Conservation (phyloP, 2,329 filamentous ascomycete genomes). For the Trichoderma sp. region DNA sequence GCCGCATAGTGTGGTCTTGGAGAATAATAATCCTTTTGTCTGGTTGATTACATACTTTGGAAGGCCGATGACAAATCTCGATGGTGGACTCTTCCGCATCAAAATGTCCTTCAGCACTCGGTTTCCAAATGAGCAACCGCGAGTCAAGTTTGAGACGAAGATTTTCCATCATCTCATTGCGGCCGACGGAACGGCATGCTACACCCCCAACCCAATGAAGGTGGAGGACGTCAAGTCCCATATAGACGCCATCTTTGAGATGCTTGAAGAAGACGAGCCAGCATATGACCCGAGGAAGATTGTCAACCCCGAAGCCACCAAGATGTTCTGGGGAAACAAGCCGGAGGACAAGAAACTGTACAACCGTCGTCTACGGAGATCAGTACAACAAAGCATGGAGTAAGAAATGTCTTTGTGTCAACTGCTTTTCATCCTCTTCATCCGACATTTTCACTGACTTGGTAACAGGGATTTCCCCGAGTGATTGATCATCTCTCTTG, state of each 20-base stretch:
- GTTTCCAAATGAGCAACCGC: conserved; percentile 85
- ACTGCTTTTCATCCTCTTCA: background rate
- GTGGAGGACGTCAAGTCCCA: conserved; percentile 77
- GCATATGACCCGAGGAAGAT: conserved; percentile 87
- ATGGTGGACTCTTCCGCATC: conserved; percentile 85
- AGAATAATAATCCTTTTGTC: conserved; percentile 80
- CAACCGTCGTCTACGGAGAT: conserved; percentile 73
- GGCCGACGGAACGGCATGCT: conserved; percentile 76
- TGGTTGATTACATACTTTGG: conserved; percentile 91
- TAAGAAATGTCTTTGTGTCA: conserved; percentile 34
- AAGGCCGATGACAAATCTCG: conserved; percentile 85
- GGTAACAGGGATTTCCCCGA: conserved; percentile 34
- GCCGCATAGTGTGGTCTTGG: conserved; percentile 72
- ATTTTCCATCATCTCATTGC: conserved; percentile 89
- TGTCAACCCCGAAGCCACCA: conserved; percentile 81
- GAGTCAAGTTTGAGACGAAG: conserved; percentile 73
- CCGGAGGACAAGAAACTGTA: conserved; percentile 77
- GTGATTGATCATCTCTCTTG: conserved; percentile 20
- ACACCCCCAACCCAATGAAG: conserved; percentile 59
- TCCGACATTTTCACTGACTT: background rate
- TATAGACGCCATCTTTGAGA: conserved; percentile 75
- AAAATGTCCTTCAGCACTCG: conserved; percentile 74
- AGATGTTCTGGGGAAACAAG: conserved; percentile 77
- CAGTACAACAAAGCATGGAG: conserved; percentile 68
- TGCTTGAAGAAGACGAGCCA: conserved; percentile 82